Evolutionary conservation across 2,329 filamentous ascomycete species (phyloP), one percentile per base, ranked within the genome.

Genomic region (Coniella lustricola): DNA sequence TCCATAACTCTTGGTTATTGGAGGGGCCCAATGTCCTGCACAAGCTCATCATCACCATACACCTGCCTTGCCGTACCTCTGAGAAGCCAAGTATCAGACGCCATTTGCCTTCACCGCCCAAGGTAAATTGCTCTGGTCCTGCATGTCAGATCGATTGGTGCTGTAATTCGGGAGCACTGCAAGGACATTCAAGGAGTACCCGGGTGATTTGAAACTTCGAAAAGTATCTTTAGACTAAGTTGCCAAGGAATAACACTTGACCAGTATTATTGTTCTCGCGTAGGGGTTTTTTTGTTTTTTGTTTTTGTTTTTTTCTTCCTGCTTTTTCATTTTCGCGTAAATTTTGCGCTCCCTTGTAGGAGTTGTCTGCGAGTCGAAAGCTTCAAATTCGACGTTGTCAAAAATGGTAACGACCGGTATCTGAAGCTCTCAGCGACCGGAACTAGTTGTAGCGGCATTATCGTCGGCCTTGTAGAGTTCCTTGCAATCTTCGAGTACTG

Each of bases 401-500:
- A 10, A 29, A 10, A 10, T 5, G 25, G 25, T 10, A 29, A 29
- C 25, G 14, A 18, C 13, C 8, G 20, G 21, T 18, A 25, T 21
- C 20, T 39, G 36, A 36, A 22, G 37, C n/a, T 4, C 18, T 50
- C 47, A 48, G 38, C 36, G 20, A 40, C 40, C 25, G 9, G 25
- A 29, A 38, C n/a, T 22, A 18, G 47, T 16, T 32, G 43, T 38
- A 10, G 17, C 42, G 13, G 38, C 33, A 7, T 39, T 35, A 3
- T 52, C 50, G 32, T 47, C 43, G 34, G 37, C 33, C 4, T 46
- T 44, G 40, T 50, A 47, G 34, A 50, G 48, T 34, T 50, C 47
- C n/a, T 44, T 41, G 36, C 66, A 69, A 42, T 68, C 66, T 51
- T 65, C 64, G 17, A 70, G 59, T 35, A 68, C 58, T 60, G 33